phyloP scores from a whole-genome alignment of 1,284 basidiomycete genomes.

The Fomitopsis palustris region DNA sequence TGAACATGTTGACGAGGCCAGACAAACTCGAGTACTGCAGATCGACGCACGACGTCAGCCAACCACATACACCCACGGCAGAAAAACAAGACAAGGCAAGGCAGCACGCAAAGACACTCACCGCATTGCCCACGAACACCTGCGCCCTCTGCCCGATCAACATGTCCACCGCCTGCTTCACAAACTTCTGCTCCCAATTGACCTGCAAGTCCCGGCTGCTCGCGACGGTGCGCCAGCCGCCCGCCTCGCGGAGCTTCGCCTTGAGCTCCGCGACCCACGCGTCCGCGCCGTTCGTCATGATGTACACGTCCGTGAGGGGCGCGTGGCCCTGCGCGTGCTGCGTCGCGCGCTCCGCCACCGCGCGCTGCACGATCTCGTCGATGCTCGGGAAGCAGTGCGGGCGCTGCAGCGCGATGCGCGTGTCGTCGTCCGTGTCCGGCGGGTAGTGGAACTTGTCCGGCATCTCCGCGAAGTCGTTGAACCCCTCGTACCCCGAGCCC shows the following conservation, averaged over 20 bases:
- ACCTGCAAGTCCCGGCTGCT: constrained; percentile 35
- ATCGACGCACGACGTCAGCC: background rate
- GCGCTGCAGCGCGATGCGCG: constrained; percentile 28
- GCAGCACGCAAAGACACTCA: constrained; percentile 24
- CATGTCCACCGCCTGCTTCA: constrained; percentile 42
- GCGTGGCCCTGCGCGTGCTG: constrained; percentile 13
- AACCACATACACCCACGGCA: background rate
- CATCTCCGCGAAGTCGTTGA: constrained; percentile 39
- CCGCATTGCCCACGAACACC: constrained; percentile 44
- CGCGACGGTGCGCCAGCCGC: constrained; percentile 21
- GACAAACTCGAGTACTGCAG: constrained; percentile 57
- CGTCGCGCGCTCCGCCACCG: constrained; percentile 26
- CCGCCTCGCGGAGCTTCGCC: constrained; percentile 14
- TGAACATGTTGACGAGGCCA: constrained; percentile 52
- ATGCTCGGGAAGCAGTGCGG: constrained; percentile 40
- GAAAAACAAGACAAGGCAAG: background rate
- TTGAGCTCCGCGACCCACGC: constrained; percentile 30
- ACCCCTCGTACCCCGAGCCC: constrained; percentile 37
- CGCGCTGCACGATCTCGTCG: constrained; percentile 36
- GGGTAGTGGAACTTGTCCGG: constrained; percentile 40
- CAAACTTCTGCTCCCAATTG: constrained; percentile 35
- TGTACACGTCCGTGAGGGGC: constrained; percentile 27
- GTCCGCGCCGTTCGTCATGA: constrained; percentile 35
- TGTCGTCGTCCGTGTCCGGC: constrained; percentile 28
- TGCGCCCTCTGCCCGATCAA: constrained; percentile 39